Percentiles rank a stretch among this genome's conserved stretches.
phyloP scores from a whole-genome alignment of 257 asterid species.

The Buddleja alternifolia region DNA sequence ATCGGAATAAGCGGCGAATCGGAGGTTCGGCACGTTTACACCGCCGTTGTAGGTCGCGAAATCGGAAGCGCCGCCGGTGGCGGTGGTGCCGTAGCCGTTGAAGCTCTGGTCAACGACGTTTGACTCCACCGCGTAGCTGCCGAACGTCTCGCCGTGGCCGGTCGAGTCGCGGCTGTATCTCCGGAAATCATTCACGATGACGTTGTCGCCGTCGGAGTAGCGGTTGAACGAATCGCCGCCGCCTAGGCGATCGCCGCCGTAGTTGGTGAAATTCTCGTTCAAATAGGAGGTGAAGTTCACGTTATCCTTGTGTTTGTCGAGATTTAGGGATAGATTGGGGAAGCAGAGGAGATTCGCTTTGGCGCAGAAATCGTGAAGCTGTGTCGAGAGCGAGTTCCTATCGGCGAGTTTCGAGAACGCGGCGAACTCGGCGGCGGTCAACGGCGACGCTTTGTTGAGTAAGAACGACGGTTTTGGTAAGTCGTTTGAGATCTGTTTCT shows the following conservation, averaged over 20 bases:
- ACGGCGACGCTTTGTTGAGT: conserved; percentile 61
- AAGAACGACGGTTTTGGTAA: conserved; percentile 52
- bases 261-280: conserved; percentile 56
- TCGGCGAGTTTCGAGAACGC: conserved; percentile 51
- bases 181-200: conserved; percentile 51
- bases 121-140: conserved; percentile 42
- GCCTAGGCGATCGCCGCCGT: conserved; percentile 52
- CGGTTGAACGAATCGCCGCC: conserved; percentile 56
- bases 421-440: conserved; percentile 45
- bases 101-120: conserved; percentile 52
- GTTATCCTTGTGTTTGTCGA: conserved; percentile 39
- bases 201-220: conserved; percentile 47
- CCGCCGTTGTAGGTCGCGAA: conserved; percentile 45
- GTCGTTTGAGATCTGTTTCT: conserved; percentile 48
- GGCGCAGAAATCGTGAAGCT: conserved; percentile 55
- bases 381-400: conserved; percentile 45
- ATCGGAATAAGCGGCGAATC: conserved; percentile 63
- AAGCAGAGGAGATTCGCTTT: conserved; percentile 67
- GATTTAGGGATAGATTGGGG: conserved; percentile 45
- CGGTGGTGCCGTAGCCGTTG: conserved; percentile 53
- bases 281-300: conserved; percentile 49
- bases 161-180: conserved; percentile 63
- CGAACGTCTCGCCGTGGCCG: conserved; percentile 52
- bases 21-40: conserved; percentile 47
- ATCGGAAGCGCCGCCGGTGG: conserved; percentile 59